Percentiles rank a stretch among this genome's conserved stretches.
Evolutionary conservation across 306 rosid genomes (phyloP).

Genomic region (Lathyrus sativus): DNA sequence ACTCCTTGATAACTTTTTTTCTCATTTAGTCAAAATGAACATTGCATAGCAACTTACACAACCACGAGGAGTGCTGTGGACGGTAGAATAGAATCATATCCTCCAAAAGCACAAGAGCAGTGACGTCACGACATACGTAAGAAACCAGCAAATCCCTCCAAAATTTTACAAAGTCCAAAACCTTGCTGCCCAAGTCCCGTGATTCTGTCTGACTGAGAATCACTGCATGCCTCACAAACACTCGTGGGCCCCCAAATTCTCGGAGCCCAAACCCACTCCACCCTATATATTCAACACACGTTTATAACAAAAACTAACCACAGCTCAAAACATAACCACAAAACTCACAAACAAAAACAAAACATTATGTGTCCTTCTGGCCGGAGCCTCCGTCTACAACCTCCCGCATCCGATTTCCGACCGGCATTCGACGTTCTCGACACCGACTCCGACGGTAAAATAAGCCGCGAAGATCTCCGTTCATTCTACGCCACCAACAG

Average conservation of each 20-base stretch:
- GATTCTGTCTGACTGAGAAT: background rate
- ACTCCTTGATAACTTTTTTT: too few species aligned
- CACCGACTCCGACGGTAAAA: constrained; percentile 77
- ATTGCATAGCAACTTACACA: background rate
- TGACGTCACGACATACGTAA: constrained; percentile 34
- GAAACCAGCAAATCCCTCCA: background rate
- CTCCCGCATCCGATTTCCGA: constrained; percentile 43
- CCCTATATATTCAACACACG: background rate
- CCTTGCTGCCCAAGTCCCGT: constrained; percentile 38
- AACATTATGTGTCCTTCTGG: constrained; percentile 69
- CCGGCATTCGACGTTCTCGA: constrained; percentile 81
- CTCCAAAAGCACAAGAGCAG: background rate
- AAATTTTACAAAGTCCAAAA: background rate
- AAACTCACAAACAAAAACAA: background rate
- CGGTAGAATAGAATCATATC: background rate
- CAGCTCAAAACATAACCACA: background rate
- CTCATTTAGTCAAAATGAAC: background rate
- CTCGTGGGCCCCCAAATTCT: constrained; percentile 30
- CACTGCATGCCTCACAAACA: background rate
- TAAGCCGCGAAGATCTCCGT: constrained; percentile 78
- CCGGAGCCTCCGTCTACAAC: constrained; percentile 9
- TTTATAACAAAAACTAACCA: background rate
- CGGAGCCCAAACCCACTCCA: background rate
- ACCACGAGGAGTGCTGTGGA: background rate
- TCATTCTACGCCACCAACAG: constrained; percentile 50